These are phyloP conservation scores for Postia placenta DNA, from an alignment of 768 basidiomycete species.

Conservation along the genomic window DNA sequence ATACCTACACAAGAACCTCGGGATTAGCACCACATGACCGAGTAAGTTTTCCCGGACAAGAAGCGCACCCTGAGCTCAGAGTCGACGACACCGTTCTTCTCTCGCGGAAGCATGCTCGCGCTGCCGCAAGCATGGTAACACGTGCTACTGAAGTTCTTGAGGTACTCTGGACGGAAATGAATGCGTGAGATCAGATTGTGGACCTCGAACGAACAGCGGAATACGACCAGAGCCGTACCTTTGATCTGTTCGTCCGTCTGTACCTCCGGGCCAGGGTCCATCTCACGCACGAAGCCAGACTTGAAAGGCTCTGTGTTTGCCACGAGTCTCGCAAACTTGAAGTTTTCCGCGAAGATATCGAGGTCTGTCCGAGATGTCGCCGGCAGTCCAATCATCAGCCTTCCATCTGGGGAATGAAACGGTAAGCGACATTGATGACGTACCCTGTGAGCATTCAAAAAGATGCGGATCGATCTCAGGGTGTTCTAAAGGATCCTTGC, in stretches of 20 bases:
- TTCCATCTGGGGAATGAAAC: too few relatives aligned
- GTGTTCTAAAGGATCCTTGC: conserved; percentile 16
- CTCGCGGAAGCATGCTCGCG: conserved; percentile 33
- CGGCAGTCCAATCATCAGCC: too few relatives aligned
- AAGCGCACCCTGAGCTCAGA: conserved; percentile 27
- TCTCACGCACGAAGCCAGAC: background rate
- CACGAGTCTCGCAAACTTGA: conserved; percentile 21
- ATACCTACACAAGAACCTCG: conserved; percentile 7
- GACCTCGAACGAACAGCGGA: background rate
- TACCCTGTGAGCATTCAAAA: conserved; percentile 15
- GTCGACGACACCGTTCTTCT: conserved; percentile 34
- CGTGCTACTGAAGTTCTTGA: background rate
- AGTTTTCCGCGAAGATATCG: conserved; percentile 18
- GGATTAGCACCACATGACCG: background rate
- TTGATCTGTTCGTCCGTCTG: conserved; percentile 3
- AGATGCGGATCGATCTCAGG: conserved; percentile 26
- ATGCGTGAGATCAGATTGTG: background rate
- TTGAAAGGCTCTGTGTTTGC: conserved; percentile 10
- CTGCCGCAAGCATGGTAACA: conserved; percentile 27
- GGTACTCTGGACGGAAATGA: background rate
- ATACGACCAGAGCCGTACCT: background rate
- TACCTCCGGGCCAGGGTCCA: background rate
- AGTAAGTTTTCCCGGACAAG: background rate
- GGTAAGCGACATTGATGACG: background rate
- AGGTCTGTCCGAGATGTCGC: conserved; percentile 10